These are phyloP conservation scores for Papiliotrema laurentii DNA, from an alignment of 1,284 basidiomycete genomes.

Conservation along the genomic window DNA sequence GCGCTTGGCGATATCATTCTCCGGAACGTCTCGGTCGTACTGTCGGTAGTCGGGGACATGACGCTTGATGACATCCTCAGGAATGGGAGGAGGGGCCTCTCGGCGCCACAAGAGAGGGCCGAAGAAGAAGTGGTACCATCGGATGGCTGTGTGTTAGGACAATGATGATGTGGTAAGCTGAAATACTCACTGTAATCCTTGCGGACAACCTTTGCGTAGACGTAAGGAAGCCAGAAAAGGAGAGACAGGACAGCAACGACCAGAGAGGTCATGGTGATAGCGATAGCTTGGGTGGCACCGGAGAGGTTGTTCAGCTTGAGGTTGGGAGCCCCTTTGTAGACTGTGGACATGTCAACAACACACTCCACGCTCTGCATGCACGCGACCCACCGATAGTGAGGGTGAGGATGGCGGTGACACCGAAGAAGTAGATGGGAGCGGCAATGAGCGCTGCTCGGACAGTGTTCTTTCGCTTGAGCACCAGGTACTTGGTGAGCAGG, in stretches of 20 bases:
- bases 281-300: conserved; percentile 43
- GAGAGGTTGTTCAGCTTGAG: conserved; percentile 47
- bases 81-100: conserved; percentile 29
- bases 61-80: conserved; percentile 3
- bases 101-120: conserved; percentile 52
- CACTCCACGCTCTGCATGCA: neutral
- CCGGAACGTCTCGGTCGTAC: conserved; percentile 17
- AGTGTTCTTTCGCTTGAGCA: conserved; percentile 46
- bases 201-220: conserved; percentile 50
- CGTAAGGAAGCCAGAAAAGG: conserved; percentile 53
- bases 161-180: too few species aligned
- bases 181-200: conserved; percentile 47
- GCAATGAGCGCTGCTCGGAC: conserved; percentile 39
- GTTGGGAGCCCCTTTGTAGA: conserved; percentile 44
- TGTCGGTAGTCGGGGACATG: conserved; percentile 50
- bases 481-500: conserved; percentile 47
- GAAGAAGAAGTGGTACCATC: conserved; percentile 51
- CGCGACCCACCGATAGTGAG: conserved; percentile 35
- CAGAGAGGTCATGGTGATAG: conserved; percentile 48
- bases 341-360: too few species aligned
- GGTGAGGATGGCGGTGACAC: conserved; percentile 38
- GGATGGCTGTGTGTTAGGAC: conserved; percentile 15
- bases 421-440: conserved; percentile 50
- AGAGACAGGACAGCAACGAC: conserved; percentile 47
- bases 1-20: neutral